Evolutionary conservation across 2,329 filamentous ascomycete genomes (phyloP).

Genomic region (Cercospora sp.): DNA sequence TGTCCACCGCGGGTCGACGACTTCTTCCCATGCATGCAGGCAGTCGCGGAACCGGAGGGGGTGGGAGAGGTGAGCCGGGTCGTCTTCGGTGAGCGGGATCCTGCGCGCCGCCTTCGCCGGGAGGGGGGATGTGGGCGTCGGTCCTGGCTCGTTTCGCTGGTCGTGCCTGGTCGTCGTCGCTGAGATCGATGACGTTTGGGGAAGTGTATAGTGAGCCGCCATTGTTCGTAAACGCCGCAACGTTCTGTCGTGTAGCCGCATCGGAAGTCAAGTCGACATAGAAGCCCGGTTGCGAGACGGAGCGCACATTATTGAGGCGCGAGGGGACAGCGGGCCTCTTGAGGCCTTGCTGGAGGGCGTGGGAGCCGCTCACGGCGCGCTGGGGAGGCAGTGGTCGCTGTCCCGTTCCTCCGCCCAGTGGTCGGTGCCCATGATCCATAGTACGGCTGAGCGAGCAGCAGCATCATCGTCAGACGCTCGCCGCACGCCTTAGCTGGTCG

Average conservation of each 20-base stretch:
- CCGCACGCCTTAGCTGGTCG: constrained; percentile 10
- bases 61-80: constrained; percentile 30
- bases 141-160: constrained; percentile 35
- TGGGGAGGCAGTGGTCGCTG: constrained; percentile 31
- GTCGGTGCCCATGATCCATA: constrained; percentile 32
- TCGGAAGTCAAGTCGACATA: constrained; percentile 33
- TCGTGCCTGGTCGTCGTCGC: constrained; percentile 28
- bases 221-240: constrained; percentile 26
- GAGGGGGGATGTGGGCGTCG: not conserved
- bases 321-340: constrained; percentile 34
- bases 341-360: constrained; percentile 27
- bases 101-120: constrained; percentile 3
- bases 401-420: constrained; percentile 12
- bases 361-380: constrained; percentile 32
- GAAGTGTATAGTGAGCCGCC: constrained; percentile 22
- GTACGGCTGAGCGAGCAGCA: constrained; percentile 26
- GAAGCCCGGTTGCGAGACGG: constrained; percentile 32
- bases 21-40: constrained; percentile 15
- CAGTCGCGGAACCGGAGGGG: constrained; percentile 12
- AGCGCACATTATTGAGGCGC: constrained; percentile 37
- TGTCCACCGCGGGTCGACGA: constrained; percentile 22
- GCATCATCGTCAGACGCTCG: constrained; percentile 28
- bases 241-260: constrained; percentile 22
- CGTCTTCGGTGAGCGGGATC: constrained; percentile 24
- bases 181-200: constrained; percentile 30